Evolutionary conservation across 2,329 filamentous ascomycete genomes (phyloP).

Genomic region (Fusarium nodosum): DNA sequence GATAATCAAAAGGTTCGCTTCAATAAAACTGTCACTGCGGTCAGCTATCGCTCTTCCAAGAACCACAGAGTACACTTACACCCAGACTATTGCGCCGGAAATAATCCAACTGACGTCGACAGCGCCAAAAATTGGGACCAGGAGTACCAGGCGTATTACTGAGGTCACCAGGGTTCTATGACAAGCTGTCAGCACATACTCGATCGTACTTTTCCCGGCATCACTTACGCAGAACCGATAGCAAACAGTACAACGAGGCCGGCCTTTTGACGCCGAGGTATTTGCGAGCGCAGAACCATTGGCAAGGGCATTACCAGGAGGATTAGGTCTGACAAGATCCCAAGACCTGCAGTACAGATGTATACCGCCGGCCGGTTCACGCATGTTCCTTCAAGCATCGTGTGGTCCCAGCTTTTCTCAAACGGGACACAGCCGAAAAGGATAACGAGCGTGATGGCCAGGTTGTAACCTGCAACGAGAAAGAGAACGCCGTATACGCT

Average conservation of each 20-base stretch:
- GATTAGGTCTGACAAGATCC: slow-evolving; percentile 63
- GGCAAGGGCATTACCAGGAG: slow-evolving; percentile 62
- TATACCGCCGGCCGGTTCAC: slow-evolving; percentile 53
- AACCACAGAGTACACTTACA: slow-evolving; percentile 40
- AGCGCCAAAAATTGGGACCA: slow-evolving; percentile 48
- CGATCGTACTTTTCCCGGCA: accelerated
- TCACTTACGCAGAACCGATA: slow-evolving; percentile 56
- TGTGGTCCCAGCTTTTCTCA: slow-evolving; percentile 50
- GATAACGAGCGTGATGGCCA: slow-evolving; percentile 53
- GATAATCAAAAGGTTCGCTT: slow-evolving; percentile 55
- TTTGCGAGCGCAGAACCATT: slow-evolving; percentile 60
- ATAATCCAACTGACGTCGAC: slow-evolving; percentile 53
- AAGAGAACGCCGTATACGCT: slow-evolving; percentile 51
- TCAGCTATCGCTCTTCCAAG: slow-evolving; percentile 14
- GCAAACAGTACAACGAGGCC: slow-evolving; percentile 61
- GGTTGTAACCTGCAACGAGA: slow-evolving; percentile 53
- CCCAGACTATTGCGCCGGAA: slow-evolving; percentile 49
- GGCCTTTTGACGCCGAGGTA: slow-evolving; percentile 62
- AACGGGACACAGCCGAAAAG: slow-evolving; percentile 57
- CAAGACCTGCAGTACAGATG: slow-evolving; percentile 58
- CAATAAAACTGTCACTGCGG: slow-evolving; percentile 50
- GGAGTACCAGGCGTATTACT: slow-evolving; percentile 51
- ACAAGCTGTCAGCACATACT: slow-evolving; percentile 12
- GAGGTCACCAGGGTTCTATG: slow-evolving; percentile 56
- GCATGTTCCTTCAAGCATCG: slow-evolving; percentile 55